Conservation (phyloP, 768 basidiomycete species). For the Phallus indusiatus region DNA sequence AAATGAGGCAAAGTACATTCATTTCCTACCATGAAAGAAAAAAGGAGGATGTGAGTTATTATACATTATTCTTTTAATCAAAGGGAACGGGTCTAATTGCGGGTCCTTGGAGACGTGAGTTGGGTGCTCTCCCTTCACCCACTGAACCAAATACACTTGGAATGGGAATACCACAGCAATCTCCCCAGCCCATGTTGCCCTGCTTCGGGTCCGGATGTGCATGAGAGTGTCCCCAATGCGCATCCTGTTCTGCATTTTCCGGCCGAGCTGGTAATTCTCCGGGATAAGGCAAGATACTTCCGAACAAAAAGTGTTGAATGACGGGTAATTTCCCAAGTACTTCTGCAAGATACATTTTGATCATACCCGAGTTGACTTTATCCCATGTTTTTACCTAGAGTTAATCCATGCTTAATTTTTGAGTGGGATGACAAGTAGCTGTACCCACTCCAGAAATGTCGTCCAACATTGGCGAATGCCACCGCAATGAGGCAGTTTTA, state of each 20-base stretch:
- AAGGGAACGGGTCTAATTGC: slow-evolving; percentile 75
- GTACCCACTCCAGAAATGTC: slow-evolving; percentile 76
- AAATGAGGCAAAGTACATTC: neutral
- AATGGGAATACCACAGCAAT: slow-evolving; percentile 86
- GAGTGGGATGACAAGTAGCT: neutral
- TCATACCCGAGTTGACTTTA: slow-evolving; percentile 92
- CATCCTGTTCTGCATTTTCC: slow-evolving; percentile 24
- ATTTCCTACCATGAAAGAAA: neutral
- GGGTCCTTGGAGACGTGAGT: slow-evolving; percentile 40
- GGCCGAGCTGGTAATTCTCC: slow-evolving; percentile 37
- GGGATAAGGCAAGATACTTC: slow-evolving; percentile 62
- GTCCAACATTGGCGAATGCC: slow-evolving; percentile 99
- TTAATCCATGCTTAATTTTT: neutral
- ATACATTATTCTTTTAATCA: slow-evolving; percentile 37
- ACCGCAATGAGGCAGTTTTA: slow-evolving; percentile 89
- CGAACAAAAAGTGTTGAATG: slow-evolving; percentile 93
- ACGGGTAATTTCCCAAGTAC: slow-evolving; percentile 94
- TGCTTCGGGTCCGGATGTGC: slow-evolving; percentile 35
- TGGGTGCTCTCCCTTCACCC: slow-evolving; percentile 34
- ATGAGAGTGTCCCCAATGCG: slow-evolving; percentile 44
- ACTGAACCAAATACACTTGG: slow-evolving; percentile 73
- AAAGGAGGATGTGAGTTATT: neutral
- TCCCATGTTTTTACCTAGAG: slow-evolving; percentile 81
- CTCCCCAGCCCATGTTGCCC: slow-evolving; percentile 63
- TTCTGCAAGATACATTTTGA: slow-evolving; percentile 96